Base-by-base conservation (phyloP, 495 filamentous ascomycete species). In the Lasiosphaeris hirsuta region DNA sequence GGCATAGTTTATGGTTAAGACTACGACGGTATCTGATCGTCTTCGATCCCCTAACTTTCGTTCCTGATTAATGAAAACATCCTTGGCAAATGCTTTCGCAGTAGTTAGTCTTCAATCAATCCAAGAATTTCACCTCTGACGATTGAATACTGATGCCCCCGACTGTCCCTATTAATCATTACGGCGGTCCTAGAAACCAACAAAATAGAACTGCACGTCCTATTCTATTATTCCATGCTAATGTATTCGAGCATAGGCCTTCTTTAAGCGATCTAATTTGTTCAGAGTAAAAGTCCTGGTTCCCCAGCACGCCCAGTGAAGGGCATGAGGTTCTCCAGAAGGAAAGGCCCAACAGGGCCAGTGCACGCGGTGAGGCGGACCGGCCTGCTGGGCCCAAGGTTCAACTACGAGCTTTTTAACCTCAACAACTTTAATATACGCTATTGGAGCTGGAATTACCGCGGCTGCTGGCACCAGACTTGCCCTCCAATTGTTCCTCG, bases 201-300 rank as follows among this genome's bases (percentile, higher is more conserved):
- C 62, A 67, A 67, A 67, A 67, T 67, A 67, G 59, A 61, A 84
- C 78, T 77, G 72, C 78, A 82, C 78, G 80, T 86, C 78, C 81
- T 86, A 85, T 85, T 86, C 74, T 81, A 85, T 86, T 85, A 86
- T 85, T 85, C 82, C 78, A 86, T 86, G 79, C 79, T 86, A 84
- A 84, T 81, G 77, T 84, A 86, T 86, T 81, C 78, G 78, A 85
- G 80, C 78, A 86, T 82, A 84, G 76, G 81, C 82, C 80, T 86
- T 81, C 82, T 86, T 86, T 84, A 77, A 85, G 83, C 77, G 82
- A 80, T 84, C 75, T 83, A 81, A 84, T 85, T 85, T 86, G 83
- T 84, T 84, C 78, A 84, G 75, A 81, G 78, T 85, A 85, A 86
- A 85, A 84, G 82, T 82, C 78, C 79, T 82, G 74, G 75, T 80